Evolutionary conservation across 2,329 filamentous ascomycete genomes (phyloP).

Genomic region (Microdochium nivale): DNA sequence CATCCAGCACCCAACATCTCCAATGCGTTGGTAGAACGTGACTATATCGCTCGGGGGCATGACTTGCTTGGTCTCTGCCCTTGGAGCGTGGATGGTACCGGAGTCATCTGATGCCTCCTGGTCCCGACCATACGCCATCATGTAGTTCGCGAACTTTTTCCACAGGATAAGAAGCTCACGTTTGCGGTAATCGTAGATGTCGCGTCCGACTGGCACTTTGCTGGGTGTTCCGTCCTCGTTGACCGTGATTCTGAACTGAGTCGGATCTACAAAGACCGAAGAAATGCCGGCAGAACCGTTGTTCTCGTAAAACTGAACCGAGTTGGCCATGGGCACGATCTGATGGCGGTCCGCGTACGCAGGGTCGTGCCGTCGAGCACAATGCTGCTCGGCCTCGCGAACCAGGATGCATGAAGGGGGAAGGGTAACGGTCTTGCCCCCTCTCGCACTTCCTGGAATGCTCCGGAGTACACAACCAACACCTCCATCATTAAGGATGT

Average conservation of each 20-base stretch:
- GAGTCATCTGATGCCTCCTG: conserved; percentile 45
- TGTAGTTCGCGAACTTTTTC: conserved; percentile 70
- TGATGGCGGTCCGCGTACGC: conserved; percentile 49
- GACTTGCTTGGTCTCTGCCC: conserved; percentile 24
- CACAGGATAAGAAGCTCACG: conserved; percentile 57
- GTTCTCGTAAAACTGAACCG: conserved; percentile 69
- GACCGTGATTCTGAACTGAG: conserved; percentile 48
- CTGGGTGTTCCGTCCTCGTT: conserved; percentile 50
- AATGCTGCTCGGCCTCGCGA: conserved; percentile 61
- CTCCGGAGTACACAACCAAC: conserved; percentile 62
- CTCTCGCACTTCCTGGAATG: conserved; percentile 40
- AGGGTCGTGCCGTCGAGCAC: conserved; percentile 50
- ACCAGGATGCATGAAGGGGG: conserved; percentile 67
- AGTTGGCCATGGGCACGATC: conserved; percentile 54
- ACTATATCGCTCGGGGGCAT: conserved; percentile 51
- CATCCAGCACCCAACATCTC: conserved; percentile 73
- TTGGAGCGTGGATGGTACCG: conserved; percentile 29
- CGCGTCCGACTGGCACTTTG: conserved; percentile 53
- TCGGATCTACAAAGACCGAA: conserved; percentile 54
- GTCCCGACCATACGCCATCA: conserved; percentile 66
- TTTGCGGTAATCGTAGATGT: conserved; percentile 58
- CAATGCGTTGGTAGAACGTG: conserved; percentile 74
- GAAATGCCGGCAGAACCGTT: conserved; percentile 54
- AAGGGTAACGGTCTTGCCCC: conserved; percentile 39
- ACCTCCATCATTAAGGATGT: conserved; percentile 74